A percentile compares a stretch with the other conserved stretches of the same genome.
Conservation (phyloP, 108 stramenopile genomes). For the Conticribra weissflogii region DNA sequence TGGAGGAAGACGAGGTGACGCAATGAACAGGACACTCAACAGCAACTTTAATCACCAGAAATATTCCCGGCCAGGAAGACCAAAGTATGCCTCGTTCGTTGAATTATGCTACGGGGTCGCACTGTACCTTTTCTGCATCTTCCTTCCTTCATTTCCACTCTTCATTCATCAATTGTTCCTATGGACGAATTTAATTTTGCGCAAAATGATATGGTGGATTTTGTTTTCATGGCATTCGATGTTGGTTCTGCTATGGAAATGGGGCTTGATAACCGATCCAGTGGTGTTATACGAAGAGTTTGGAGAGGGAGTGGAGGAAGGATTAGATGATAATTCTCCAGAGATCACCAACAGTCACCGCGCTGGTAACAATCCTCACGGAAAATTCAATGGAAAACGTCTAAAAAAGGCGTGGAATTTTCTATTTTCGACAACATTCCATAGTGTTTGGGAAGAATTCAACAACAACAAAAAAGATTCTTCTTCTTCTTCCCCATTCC, state of each 20-base stretch:
- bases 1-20: neutral
- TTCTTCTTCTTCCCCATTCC: neutral
- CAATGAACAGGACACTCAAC: conserved; percentile 2
- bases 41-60: conserved; percentile 8
- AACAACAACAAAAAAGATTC: conserved; percentile 10
- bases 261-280: conserved; percentile 22
- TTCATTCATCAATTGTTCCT: conserved; percentile 22
- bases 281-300: neutral
- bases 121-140: conserved; percentile 40
- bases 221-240: conserved; percentile 29
- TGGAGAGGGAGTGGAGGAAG: neutral
- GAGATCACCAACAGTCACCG: neutral
- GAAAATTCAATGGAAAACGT: neutral
- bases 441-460: conserved; percentile 44
- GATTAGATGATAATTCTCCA: neutral
- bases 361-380: neutral
- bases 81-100: conserved; percentile 19
- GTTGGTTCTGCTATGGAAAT: conserved; percentile 18
- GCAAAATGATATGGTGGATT: conserved; percentile 31
- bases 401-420: conserved; percentile 13
- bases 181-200: conserved; percentile 10
- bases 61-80: conserved; percentile 41
- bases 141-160: conserved; percentile 30
- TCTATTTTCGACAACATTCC: conserved; percentile 30
- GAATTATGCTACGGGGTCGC: conserved; percentile 29